Conservation (phyloP, 495 filamentous ascomycete genomes). For the Saxophila tyrrhenica region DNA sequence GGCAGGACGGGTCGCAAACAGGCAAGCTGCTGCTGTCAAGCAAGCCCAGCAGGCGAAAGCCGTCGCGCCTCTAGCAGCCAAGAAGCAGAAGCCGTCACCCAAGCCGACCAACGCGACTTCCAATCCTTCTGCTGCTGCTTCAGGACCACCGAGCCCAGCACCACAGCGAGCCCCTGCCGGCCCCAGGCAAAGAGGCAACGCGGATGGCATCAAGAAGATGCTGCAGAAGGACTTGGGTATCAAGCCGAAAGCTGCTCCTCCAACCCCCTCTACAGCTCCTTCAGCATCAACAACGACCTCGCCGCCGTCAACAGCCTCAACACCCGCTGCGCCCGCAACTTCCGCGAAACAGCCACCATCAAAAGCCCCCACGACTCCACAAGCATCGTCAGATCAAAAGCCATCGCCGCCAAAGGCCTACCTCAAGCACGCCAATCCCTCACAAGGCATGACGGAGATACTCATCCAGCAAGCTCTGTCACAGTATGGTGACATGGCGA, state of each 20-base stretch:
- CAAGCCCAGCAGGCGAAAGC: conserved; percentile 23
- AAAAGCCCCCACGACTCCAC: conserved; percentile 31
- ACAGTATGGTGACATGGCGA: conserved; percentile 55
- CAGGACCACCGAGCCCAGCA: conserved; percentile 7
- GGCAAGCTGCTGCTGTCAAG: conserved; percentile 38
- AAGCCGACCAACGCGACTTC: conserved; percentile 5
- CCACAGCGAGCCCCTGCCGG: conserved; percentile 6
- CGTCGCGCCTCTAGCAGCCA: conserved; percentile 21
- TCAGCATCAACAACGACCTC: conserved; percentile 2
- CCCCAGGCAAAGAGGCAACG: conserved; percentile 49
- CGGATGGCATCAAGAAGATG: conserved; percentile 68
- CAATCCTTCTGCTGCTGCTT: not conserved
- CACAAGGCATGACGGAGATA: conserved; percentile 78
- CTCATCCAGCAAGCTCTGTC: conserved; percentile 61
- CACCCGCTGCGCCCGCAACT: conserved; percentile 6
- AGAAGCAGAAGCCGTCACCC: conserved; percentile 12
- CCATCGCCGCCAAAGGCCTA: conserved; percentile 50
- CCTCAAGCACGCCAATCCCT: conserved; percentile 83
- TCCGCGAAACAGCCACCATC: not conserved
- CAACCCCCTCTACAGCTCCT: not conserved
- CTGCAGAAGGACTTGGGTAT: conserved; percentile 84
- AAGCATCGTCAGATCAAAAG: conserved; percentile 38
- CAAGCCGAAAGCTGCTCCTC: conserved; percentile 6
- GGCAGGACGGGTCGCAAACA: conserved; percentile 68
- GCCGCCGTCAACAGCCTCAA: conserved; percentile 10